Base-by-base conservation (phyloP, 2,329 filamentous ascomycete genomes). In the Esteya vermicola region DNA sequence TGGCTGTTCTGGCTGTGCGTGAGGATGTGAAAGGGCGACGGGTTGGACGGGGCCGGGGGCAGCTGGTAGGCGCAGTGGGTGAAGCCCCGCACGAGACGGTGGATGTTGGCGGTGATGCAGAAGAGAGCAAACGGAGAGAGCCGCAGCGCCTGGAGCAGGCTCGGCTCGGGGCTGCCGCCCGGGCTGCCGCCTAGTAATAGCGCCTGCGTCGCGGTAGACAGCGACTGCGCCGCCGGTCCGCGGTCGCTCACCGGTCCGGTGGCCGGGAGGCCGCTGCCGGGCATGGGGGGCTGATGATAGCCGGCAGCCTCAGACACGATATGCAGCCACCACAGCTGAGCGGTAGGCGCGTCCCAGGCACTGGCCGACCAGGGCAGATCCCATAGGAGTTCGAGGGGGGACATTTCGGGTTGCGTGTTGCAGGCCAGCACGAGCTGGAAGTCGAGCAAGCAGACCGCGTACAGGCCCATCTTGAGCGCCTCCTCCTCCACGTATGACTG, bases 1-100 rank as follows among this genome's bases (percentile, higher is more conserved):
- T 42, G 40, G 27, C 40, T 42, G 31, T 42, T 42, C 9, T 42
- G 40, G 9, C 22, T 22, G 31, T 42, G 40, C 9, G 40, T 42
- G 22, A 42, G 9, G 22, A 42, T 42, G 21, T 42, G 40, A 20
- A 42, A 42, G 2, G 40, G 40, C 8, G 27, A 33, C 25, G 40
- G 40, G 40, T 42, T 42, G 18, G 40, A 21, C 19, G 40, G 40
- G 18, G 21, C 38, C 5, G 40, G 35, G 10, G 40, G 40, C 21
- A 42, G 36, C 35, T 42, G 40, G 25, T 42, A 42, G 18, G 38
- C 35, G n/a, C 31, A 38, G 20, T 42, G 40, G 0, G 40, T 42
- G 31, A 42, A 42, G 31, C 36, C 40, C 25, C 40, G 40, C 18
- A 42, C 35, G 18, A 42, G 33, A 25, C 40, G 40, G 22, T 42